Base-by-base conservation (phyloP, 768 basidiomycete species). In the Amyloporia xantha region DNA sequence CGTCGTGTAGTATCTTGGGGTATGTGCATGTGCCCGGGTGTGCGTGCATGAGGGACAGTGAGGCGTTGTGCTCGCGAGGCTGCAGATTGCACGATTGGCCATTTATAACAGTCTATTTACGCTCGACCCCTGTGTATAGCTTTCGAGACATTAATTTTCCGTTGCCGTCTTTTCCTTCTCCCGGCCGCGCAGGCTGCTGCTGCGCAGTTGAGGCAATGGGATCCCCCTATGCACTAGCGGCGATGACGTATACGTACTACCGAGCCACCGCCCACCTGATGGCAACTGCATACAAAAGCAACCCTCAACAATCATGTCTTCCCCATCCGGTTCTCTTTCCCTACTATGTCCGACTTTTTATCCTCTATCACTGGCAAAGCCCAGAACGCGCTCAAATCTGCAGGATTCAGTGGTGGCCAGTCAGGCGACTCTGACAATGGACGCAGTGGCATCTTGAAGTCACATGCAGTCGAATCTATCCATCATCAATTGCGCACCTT, bases 291-390 rank as follows among this genome's bases (percentile, higher is more conserved):
- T 39, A 39, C 38, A 39, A 39, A 39, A 39, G 38, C 38, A 39
- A 39, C 17, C 15, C 30, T 6, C 15, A 7, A 19, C 9, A 7
- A 39, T 39, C 9, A 39, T 13, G 15, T 21, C 12, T 39, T 7
- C 12, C 38, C 9, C 38, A n/a, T 17, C 17, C 17, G 38, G 6
- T 39, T 52, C 51, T 46, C 47, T 50, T 54, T 39, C 27, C 44
- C 24, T 36, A 62, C 58, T 46, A 73, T 82, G 60, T 73, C 82
- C 56, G 65, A 72, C 50, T 82, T 90, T 58, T 62, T 91, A 47
- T 66, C 81, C 6, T 76, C 78, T 49, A 69, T 91, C 52, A 81
- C 84, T 33, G 85, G 85, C 63, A 90, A 87, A 67, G 86, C 86
- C 1, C 84, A 87, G 65, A 77, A 63, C 28, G 86, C 85, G 4